Evolutionary conservation across 306 rosid species (phyloP).

Genomic region (Elaeagnus macrophylla): DNA sequence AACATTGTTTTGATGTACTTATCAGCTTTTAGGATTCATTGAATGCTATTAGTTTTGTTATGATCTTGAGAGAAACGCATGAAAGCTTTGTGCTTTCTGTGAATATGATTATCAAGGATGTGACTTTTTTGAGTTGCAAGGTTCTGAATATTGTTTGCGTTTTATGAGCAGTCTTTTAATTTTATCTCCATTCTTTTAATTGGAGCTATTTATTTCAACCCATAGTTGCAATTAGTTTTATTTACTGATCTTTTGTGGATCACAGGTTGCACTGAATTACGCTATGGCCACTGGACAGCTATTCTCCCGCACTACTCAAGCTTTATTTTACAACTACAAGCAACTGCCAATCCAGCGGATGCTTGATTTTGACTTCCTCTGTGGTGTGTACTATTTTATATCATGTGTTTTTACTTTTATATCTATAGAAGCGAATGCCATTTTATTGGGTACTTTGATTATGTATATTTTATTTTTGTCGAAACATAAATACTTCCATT

Average conservation of each 20-base stretch:
- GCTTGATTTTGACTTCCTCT: slow-evolving; percentile 99
- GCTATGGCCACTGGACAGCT: slow-evolving; percentile 92
- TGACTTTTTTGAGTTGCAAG: not conserved
- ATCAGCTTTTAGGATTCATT: no score
- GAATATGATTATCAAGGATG: not conserved
- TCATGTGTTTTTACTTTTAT: no score
- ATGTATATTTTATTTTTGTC: not conserved
- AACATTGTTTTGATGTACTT: no score
- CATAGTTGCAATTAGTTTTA: not conserved
- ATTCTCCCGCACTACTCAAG: slow-evolving; percentile 84
- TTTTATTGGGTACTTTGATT: no score
- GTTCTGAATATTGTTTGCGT: not conserved
- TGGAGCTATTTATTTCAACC: not conserved
- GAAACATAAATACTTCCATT: not conserved
- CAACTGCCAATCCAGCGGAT: slow-evolving; percentile 96
- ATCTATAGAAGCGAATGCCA: no score
- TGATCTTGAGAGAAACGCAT: not conserved
- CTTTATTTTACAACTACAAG: slow-evolving; percentile 94
- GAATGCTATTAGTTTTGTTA: no score
- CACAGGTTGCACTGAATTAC: slow-evolving; percentile 38
- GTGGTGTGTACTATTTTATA: slow-evolving; percentile 43
- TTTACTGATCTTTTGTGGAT: slow-evolving; percentile 6
- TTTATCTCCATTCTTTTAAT: not conserved
- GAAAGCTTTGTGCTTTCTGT: not conserved
- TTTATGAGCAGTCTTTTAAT: not conserved